Evolutionary conservation across 257 asterid species (phyloP).

Genomic region (Solanum verrucosum): DNA sequence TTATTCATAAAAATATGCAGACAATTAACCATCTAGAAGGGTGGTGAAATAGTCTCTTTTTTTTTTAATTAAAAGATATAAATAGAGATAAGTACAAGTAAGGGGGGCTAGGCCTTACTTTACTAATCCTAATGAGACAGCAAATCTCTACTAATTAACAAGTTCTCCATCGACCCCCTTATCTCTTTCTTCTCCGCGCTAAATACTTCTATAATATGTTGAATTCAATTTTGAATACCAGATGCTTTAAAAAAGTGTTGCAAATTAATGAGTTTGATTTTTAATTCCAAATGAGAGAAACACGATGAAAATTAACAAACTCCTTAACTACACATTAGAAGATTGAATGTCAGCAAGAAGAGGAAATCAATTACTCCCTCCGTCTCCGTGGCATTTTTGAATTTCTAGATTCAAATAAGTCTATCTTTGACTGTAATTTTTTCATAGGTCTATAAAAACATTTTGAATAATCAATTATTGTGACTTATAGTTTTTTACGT

Average conservation of each 20-base stretch:
- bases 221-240: neutral
- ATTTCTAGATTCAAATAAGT: no score
- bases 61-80: no score
- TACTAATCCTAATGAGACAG: no score
- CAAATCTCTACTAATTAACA: no score
- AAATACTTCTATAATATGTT: neutral
- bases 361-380: neutral
- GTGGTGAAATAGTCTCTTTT: neutral
- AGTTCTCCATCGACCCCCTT: neutral
- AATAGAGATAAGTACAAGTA: no score
- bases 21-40: neutral
- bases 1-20: neutral
- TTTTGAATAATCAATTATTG: no score
- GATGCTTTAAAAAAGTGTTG: neutral
- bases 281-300: neutral
- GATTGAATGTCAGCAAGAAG: neutral
- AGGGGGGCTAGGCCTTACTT: no score
- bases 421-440: no score
- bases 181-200: no score
- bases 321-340: neutral
- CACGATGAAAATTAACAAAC: neutral
- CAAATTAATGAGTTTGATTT: neutral
- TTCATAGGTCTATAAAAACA: no score
- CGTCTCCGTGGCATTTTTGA: no score
- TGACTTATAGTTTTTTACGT: no score